Evolutionary conservation across 257 asterid genomes (phyloP), one percentile per base, ranked within the genome.

Genomic region (Ballota nigra): DNA sequence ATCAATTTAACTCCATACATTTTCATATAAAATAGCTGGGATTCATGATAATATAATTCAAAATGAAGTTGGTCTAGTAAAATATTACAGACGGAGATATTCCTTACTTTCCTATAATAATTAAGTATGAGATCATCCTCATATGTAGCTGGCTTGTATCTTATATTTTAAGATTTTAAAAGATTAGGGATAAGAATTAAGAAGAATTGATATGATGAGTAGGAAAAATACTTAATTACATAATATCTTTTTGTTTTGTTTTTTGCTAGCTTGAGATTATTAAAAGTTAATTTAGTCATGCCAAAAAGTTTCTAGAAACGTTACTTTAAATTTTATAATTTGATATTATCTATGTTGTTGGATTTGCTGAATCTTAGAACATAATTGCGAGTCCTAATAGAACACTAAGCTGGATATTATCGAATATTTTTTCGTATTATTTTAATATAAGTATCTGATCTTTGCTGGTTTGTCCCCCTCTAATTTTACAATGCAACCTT

Each of bases 321-420:
- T 19, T 8, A 15, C 20, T 45, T 55, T 75, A 22, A 8, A 38
- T 53, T 20, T 56, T 24, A 60, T 55, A 53, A 77, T 71, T 65
- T 57, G 83, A 76, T 78, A 60, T 68, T 76, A 76, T 52, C 70
- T 9, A 68, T 70, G 81, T 77, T 68, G 77, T 43, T 74, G 80
- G 90, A 83, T 84, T 76, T 72, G 82, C 70, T 76, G 83, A 80
- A 83, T 80, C 91, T 76, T 66, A 62, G 74, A 64, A 49, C 33
- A 74, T 71, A 72, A 75, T 53, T 66, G 57, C 79, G 69, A 45
- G 71, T 77, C 70, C 73, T 45, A 71, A 26, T 78, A 78, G 51
- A 64, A 57, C 68, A 67, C 77, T 65, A 47, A 55, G 60, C 38
- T 66, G 68, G 76, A 74, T 62, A 62, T 67, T 70, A 63, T 74